Evolutionary conservation across 2,329 filamentous ascomycete genomes (phyloP).

Genomic region (Penicillium thymicola): DNA sequence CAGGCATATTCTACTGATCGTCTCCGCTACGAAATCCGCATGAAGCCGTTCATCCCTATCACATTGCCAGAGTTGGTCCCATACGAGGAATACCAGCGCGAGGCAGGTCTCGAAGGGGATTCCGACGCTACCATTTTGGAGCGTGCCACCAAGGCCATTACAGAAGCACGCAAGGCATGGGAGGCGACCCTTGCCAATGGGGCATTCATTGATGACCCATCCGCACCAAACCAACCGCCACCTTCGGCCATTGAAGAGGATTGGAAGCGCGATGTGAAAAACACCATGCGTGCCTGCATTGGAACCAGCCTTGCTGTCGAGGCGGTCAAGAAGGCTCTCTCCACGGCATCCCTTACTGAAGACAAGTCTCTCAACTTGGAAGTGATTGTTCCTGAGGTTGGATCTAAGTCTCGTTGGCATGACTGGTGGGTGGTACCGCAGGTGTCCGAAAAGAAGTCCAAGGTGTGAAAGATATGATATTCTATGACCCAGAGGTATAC

Average conservation of each 20-base stretch:
- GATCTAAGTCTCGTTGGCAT: constrained; percentile 43
- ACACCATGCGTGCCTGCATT: constrained; percentile 67
- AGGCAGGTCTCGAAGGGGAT: constrained; percentile 44
- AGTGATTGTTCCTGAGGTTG: constrained; percentile 39
- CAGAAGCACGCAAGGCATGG: constrained; percentile 43
- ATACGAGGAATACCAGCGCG: constrained; percentile 58
- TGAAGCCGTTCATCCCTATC: constrained; percentile 75
- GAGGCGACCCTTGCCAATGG: constrained; percentile 42
- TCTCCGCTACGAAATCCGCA: constrained; percentile 76
- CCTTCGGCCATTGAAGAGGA: constrained; percentile 54
- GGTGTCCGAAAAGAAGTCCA: constrained; percentile 25
- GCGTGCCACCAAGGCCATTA: constrained; percentile 38
- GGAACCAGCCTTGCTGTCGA: constrained; percentile 64
- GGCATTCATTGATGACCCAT: constrained; percentile 30
- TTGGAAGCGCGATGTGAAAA: constrained; percentile 60
- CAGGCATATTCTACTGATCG: constrained; percentile 64
- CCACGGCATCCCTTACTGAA: constrained; percentile 19
- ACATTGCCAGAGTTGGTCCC: constrained; percentile 65
- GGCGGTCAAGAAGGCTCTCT: constrained; percentile 56
- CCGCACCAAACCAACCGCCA: not conserved
- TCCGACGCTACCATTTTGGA: constrained; percentile 41
- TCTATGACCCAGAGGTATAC: not conserved
- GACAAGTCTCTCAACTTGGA: constrained; percentile 25
- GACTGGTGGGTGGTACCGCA: constrained; percentile 47
- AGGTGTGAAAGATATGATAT: not conserved